Conservation (phyloP, 495 filamentous ascomycete genomes). For the Penicillium bovifimosum region DNA sequence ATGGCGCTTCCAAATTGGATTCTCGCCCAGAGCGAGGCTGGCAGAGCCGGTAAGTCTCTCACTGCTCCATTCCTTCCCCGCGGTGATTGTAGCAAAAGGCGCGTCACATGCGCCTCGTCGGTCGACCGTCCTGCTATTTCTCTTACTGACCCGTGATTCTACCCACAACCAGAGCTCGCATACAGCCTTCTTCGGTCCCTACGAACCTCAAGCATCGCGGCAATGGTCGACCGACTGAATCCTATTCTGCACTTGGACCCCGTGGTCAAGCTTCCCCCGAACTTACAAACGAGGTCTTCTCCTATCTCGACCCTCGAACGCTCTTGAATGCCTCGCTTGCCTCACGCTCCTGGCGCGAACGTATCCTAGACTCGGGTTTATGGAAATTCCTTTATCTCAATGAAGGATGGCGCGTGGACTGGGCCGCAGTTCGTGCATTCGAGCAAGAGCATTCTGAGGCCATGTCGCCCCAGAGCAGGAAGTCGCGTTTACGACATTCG, state of each 20-base stretch:
- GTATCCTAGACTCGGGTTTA: constrained; percentile 76
- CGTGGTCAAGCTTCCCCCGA: constrained; percentile 79
- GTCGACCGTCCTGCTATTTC: background rate
- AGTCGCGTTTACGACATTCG: constrained; percentile 36
- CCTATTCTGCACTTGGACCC: constrained; percentile 90
- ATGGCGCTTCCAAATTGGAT: constrained; percentile 49
- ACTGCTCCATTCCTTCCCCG: background rate
- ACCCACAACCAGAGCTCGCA: constrained; percentile 36
- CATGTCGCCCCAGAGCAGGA: constrained; percentile 38
- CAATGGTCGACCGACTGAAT: constrained; percentile 70
- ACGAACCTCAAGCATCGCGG: constrained; percentile 66
- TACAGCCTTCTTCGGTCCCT: constrained; percentile 62
- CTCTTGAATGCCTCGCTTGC: constrained; percentile 71
- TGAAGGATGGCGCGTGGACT: constrained; percentile 79
- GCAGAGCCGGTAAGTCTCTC: constrained; percentile 47
- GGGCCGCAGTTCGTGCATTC: constrained; percentile 57
- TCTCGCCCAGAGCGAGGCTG: constrained; percentile 45
- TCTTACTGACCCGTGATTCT: constrained; percentile 7
- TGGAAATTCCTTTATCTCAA: constrained; percentile 76
- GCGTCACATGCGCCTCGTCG: background rate
- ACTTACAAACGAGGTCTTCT: constrained; percentile 80
- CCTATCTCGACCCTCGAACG: constrained; percentile 70
- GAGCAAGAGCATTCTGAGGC: constrained; percentile 54
- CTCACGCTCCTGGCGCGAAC: constrained; percentile 74
- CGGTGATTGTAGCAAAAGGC: background rate